These are phyloP conservation scores for Fusarium liriodendri DNA, from an alignment of 2,329 filamentous ascomycete species.

Conservation along the genomic window DNA sequence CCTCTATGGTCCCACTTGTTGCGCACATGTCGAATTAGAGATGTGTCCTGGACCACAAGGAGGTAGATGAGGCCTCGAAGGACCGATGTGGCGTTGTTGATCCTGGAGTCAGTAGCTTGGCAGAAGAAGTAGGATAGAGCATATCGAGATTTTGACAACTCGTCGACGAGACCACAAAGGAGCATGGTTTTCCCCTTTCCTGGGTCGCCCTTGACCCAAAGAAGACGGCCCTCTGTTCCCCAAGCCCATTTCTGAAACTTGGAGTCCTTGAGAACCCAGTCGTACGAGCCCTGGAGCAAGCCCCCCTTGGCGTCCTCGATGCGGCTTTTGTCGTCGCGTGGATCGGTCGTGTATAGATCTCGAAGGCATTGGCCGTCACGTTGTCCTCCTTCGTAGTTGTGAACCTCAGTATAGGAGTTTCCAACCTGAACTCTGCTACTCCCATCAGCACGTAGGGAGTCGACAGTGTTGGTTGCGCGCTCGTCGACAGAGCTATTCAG, in stretches of 20 bases:
- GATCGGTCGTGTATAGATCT: neutral
- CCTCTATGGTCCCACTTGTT: neutral
- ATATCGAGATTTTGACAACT: neutral
- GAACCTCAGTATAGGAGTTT: neutral
- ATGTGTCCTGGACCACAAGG: neutral
- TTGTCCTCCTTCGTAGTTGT: neutral
- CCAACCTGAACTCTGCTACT: neutral
- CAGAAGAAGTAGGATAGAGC: conserved; percentile 2
- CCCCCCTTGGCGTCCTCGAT: neutral
- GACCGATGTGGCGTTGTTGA: neutral
- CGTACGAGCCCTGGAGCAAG: neutral
- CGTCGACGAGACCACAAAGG: conserved; percentile 1
- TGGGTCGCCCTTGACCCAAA: neutral
- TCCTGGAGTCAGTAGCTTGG: neutral
- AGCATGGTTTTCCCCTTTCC: conserved; percentile 10
- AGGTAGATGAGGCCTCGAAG: neutral
- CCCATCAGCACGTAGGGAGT: neutral
- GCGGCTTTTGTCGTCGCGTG: neutral
- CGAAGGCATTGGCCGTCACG: neutral
- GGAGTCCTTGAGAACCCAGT: neutral
- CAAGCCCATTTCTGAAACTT: neutral
- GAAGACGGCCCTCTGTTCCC: neutral
- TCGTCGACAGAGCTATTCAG: neutral
- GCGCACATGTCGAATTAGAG: neutral
- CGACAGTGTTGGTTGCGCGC: neutral